Evolutionary conservation across 108 stramenopile genomes (phyloP), one percentile per base, ranked within the genome.

Genomic region (Cyclotella baltica): DNA sequence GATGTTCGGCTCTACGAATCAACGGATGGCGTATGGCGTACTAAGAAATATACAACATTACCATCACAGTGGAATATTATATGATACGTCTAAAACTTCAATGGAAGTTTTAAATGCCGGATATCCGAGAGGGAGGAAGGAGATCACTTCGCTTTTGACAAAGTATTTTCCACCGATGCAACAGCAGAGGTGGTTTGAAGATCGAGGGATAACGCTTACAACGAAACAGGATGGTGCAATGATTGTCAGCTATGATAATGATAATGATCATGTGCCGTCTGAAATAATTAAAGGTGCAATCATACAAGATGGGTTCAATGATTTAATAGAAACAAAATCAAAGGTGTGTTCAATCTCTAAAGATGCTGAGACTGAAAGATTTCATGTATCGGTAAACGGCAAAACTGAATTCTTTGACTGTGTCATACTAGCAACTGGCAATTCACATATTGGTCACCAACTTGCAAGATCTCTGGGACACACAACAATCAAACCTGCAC

Each of bases 341-440:
- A 52, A n/a, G n/a, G 51, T 52, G n/a, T 10, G 4, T n/a, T 52
- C 51, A n/a, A 52, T 52, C 11, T 52, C 51, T n/a, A 52, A 52
- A n/a, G 51, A 52, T 52, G 51, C 11, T 4, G n/a, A 13, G n/a
- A 52, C 51, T n/a, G 51, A n/a, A 52, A 19, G n/a, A 4, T 52
- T 52, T 52, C 51, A 52, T 19, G 11, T 52, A n/a, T 20, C 11
- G n/a, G 51, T 52, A n/a, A 52, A 52, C n/a, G 51, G 51, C 51
- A 52, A n/a, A 13, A 4, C 4, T 19, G 51, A 52, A 52, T n/a
- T 52, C 51, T n/a, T 19, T 52, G 51, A 52, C n/a, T n/a, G 51
- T 52, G 51, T 52, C 10, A 52, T 52, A 52, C n/a, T 52, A 52
- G 51, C 51, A n/a, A 52, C 51, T 20, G 51, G 51, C n/a, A 52